Evolutionary conservation across 106 monocot genomes (phyloP).

Genomic region (Iris macrosiphon): DNA sequence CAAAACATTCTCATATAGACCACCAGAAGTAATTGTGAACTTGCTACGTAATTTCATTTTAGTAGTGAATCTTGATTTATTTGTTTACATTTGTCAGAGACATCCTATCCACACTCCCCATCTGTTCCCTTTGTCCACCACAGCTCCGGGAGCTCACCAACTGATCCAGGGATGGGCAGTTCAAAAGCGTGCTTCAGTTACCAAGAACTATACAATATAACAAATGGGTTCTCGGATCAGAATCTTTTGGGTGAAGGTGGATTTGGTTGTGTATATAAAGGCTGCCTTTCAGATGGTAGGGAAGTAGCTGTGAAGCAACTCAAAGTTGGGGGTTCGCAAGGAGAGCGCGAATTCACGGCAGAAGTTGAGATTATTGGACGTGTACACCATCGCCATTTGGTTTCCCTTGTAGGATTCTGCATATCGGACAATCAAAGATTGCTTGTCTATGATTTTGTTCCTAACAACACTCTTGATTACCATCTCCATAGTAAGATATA

Average conservation of each 20-base stretch:
- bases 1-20: too few relatives aligned
- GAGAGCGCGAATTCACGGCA: constrained; percentile 83
- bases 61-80: neutral
- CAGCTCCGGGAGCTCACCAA: constrained; percentile 29
- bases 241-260: constrained; percentile 90
- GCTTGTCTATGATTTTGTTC: constrained; percentile 90
- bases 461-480: constrained; percentile 71
- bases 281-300: constrained; percentile 62
- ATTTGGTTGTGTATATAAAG: constrained; percentile 91
- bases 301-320: constrained; percentile 91
- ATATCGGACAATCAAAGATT: constrained; percentile 66
- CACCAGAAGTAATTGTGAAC: too few relatives aligned
- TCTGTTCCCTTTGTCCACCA: constrained; percentile 26
- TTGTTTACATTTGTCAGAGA: constrained; percentile 14
- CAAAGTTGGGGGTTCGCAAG: constrained; percentile 61
- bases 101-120: constrained; percentile 23
- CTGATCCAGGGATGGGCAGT: constrained; percentile 43
- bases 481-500: constrained; percentile 71
- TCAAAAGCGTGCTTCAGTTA: constrained; percentile 69
- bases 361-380: constrained; percentile 89
- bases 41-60: neutral
- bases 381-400: constrained; percentile 90
- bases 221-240: constrained; percentile 59
- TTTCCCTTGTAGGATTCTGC: constrained; percentile 84
- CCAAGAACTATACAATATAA: constrained; percentile 51